Percentiles rank a stretch among this genome's conserved stretches.
Conservation (phyloP, 768 basidiomycete genomes). For the Xerocomellus intermedius region DNA sequence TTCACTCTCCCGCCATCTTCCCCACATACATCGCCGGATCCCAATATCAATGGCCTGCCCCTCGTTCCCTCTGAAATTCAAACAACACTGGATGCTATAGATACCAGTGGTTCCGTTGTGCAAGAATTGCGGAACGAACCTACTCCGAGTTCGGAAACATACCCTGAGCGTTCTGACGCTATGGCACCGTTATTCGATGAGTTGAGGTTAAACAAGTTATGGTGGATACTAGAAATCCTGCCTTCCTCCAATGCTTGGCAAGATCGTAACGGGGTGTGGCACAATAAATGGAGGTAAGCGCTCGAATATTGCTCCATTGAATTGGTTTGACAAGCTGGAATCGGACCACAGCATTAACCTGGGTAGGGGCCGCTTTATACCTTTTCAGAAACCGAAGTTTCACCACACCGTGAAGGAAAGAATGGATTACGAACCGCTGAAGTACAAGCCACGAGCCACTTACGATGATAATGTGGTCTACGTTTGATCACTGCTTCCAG, state of each 20-base stretch:
- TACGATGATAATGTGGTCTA: conserved; percentile 50
- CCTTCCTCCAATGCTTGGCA: conserved; percentile 57
- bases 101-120: neutral
- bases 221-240: conserved; percentile 76
- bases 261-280: conserved; percentile 54
- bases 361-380: conserved; percentile 56
- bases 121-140: neutral
- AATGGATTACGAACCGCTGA: conserved; percentile 44
- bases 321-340: neutral
- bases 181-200: conserved; percentile 54
- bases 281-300: conserved; percentile 52
- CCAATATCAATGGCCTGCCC: neutral
- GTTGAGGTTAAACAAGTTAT: conserved; percentile 42
- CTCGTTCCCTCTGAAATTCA: neutral
- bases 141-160: neutral
- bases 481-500: conserved; percentile 25
- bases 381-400: conserved; percentile 48
- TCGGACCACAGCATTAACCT: conserved; percentile 37
- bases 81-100: neutral
- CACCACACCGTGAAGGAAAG: conserved; percentile 64
- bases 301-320: neutral
- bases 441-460: conserved; percentile 58
- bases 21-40: neutral
- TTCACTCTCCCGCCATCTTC: conserved; percentile 24
- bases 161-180: conserved; percentile 28